Base-by-base conservation (phyloP, 768 basidiomycete genomes). In the Rhizopogon roseolus region DNA sequence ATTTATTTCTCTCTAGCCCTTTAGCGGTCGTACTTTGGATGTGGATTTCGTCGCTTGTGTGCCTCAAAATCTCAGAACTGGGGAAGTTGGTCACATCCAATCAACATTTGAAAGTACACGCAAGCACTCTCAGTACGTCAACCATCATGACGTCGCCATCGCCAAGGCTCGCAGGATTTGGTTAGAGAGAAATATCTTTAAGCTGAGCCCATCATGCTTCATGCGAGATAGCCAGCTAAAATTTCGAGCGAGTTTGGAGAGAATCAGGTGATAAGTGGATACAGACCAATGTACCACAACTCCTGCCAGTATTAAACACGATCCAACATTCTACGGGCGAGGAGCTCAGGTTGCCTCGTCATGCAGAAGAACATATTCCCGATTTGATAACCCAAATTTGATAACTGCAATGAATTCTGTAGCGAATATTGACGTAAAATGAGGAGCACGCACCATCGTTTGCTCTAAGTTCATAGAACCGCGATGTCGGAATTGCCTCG, bases 321-420 rank as follows among this genome's bases (percentile, higher is more conserved):
- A 49, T 32, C 10, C 6, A 36, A 49, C 17, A 52, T 52, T 16
- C 10, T 32, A 52, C 19, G 17, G 34, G 29, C 25, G 14, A 34
- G n/a, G 22, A 54, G 25, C 19, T 43, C 63, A 83, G 48, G 74
- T 61, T 37, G 79, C 84, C 50, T 91, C 89, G 53, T 93, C 92
- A 61, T 91, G 88, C 9, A 94, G 74, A 40, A 94, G 74, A 11
- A 94, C 91, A 67, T 93, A 94, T 73, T 94, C 91, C 59, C 86
- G 77, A 37, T 78, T 78, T 3, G 89, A 92, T 56, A 84, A 77
- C 4, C 91, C 91, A 61, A 93, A 93, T 71, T 91, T 93, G 57
- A 94, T 81, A 17, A 94, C 91, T 93, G 61, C 4, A 39, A 52
- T 19, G 16, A 52, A 25, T 29, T 60, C 17, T 65, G 54, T 54